phyloP scores from a whole-genome alignment of 2,329 filamentous ascomycete species.

The Pseudomassariella vexata region DNA sequence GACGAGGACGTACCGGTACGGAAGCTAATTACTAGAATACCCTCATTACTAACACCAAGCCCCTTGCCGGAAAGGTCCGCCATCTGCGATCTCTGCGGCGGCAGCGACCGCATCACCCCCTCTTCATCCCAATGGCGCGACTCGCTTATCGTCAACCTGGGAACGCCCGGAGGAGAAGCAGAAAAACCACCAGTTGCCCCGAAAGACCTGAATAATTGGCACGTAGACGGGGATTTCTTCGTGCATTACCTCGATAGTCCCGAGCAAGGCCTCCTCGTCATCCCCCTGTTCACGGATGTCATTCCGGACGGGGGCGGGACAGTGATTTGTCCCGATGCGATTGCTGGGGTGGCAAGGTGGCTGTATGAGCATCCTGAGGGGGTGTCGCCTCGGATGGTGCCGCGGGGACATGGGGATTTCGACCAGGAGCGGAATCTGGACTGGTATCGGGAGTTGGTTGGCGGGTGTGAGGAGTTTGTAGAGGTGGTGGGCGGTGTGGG shows the following conservation, averaged over 20 bases:
- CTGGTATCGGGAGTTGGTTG: constrained; percentile 38
- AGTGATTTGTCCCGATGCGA: constrained; percentile 55
- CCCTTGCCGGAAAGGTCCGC: too few relatives aligned
- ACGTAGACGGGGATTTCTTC: constrained; percentile 69
- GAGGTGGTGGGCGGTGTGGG: constrained; percentile 49
- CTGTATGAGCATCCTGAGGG: constrained; percentile 58
- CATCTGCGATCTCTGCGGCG: constrained; percentile 61
- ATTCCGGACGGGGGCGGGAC: constrained; percentile 56
- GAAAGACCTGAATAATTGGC: constrained; percentile 53
- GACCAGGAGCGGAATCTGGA: constrained; percentile 32
- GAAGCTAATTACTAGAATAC: too few relatives aligned
- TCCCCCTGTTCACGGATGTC: constrained; percentile 63
- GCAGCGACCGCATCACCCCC: constrained; percentile 46
- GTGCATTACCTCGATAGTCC: constrained; percentile 65
- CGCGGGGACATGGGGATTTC: constrained; percentile 44
- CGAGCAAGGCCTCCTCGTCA: constrained; percentile 64
- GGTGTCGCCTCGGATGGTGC: constrained; percentile 59
- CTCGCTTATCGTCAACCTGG: constrained; percentile 65
- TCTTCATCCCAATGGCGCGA: constrained; percentile 56
- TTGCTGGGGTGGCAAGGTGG: constrained; percentile 50
- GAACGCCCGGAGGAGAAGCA: constrained; percentile 48
- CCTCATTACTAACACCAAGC: too few relatives aligned
- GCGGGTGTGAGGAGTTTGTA: constrained; percentile 36
- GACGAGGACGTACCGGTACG: too few relatives aligned
- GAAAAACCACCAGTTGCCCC: constrained; percentile 36